Evolutionary conservation across 306 rosid species (phyloP), one percentile per base, ranked within the genome.

Genomic region (Citrullus amarus): DNA sequence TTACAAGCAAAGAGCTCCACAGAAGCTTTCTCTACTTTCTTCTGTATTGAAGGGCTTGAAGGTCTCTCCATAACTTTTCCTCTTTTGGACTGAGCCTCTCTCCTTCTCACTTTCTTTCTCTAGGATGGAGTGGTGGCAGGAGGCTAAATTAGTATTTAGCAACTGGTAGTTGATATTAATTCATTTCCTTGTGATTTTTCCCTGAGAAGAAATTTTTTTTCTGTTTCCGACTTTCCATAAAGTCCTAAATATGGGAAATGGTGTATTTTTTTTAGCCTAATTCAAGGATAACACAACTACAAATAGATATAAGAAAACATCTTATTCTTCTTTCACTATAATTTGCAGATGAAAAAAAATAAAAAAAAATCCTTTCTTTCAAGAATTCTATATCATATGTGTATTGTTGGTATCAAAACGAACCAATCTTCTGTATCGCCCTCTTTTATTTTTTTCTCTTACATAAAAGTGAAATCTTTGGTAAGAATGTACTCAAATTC

Each of bases 1-100:
- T 71, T 93, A 90, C 90, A 96, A 86, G 89, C 97, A 93, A 84
- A 96, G 91, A 87, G 93, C 99, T 77, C 96, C 98, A 0, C 96
- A 84, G 71, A 93, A 91, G 84, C 96, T 96, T 53, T 85, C 93
- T 85, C 97, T 91, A 81, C 89, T 96, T 67, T 84, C 89, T n/a
- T 61, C 94, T 20, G 93, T 90, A 68, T 79, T 96, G 73, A 90
- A 88, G 86, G 82, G 84, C 85, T 84, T 96, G 85, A 84, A 91
- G 69, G 86, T 93, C 82, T 85, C 93, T n/a, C 87, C 90, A 8
- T 96, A 91, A 87, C 85, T 85, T 84, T 78, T 41, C 78, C 81
- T 50, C 9, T 14, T 15, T 62, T 78, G 30, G 38, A 9, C 57
- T 20, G 10, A 28, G 32, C 6, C 38, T 78, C 28, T 58, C 28